Evolutionary conservation across 2,329 filamentous ascomycete genomes (phyloP).

Genomic region (Triangularia verruculosa): DNA sequence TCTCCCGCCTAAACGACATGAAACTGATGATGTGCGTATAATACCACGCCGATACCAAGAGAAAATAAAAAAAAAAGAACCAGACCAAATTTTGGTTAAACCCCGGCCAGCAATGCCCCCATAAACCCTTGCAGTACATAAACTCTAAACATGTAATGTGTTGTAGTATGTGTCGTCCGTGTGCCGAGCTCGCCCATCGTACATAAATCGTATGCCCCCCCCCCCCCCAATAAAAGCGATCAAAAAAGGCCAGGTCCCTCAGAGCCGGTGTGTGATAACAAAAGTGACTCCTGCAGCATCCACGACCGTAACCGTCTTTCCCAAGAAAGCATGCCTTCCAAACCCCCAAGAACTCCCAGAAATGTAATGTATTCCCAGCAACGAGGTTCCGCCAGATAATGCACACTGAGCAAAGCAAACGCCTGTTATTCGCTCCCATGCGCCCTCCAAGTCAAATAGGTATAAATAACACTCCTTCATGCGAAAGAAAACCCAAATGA

Average conservation of each 20-base stretch:
- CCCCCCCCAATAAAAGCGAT: not conserved
- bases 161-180: not conserved
- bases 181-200: slow-evolving; percentile 5
- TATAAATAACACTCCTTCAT: not conserved
- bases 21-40: not conserved
- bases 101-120: not conserved
- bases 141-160: not conserved
- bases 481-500: not conserved
- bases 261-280: not conserved
- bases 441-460: not conserved
- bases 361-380: not conserved
- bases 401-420: not conserved
- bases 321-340: not conserved
- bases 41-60: not conserved
- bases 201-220: not conserved
- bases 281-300: slow-evolving; percentile 1
- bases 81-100: not conserved
- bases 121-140: not conserved
- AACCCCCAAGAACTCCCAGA: not conserved
- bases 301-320: slow-evolving; percentile 1
- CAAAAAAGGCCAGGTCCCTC: slow-evolving; percentile 3
- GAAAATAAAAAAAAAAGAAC: not conserved
- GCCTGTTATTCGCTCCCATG: not conserved
- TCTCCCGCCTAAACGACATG: not conserved
- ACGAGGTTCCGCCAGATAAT: not conserved